These are phyloP conservation scores for Amanita molliuscula DNA, from an alignment of 768 basidiomycete species.

Conservation along the genomic window DNA sequence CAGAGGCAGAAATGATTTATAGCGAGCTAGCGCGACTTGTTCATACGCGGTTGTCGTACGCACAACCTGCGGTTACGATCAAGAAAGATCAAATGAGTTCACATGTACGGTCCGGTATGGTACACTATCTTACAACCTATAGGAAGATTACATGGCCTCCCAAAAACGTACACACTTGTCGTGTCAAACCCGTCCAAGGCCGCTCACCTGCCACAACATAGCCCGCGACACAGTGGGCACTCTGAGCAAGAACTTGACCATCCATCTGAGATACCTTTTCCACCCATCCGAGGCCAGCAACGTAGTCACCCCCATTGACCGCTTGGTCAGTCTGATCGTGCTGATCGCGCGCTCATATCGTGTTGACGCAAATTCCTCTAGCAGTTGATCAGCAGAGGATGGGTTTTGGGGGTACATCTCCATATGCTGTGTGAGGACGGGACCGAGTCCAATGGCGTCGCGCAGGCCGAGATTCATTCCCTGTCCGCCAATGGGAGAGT, in stretches of 20 bases:
- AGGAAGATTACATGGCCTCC: too few species aligned
- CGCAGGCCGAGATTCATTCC: slow-evolving; percentile 49
- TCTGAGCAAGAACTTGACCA: background rate
- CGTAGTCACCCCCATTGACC: slow-evolving; percentile 11
- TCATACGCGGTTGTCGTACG: too few species aligned
- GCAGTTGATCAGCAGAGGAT: slow-evolving; percentile 16
- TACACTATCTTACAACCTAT: too few species aligned
- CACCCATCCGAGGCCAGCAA: background rate
- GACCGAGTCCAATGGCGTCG: slow-evolving; percentile 37
- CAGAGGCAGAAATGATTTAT: too few species aligned
- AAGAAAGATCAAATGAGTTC: too few species aligned
- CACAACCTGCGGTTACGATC: too few species aligned
- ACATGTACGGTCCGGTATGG: too few species aligned
- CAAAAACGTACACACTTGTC: too few species aligned
- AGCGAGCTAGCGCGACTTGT: too few species aligned
- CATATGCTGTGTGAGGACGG: slow-evolving; percentile 25
- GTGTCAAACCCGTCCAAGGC: slow-evolving; percentile 11
- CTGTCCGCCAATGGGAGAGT: slow-evolving; percentile 44
- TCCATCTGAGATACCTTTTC: background rate
- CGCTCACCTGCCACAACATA: slow-evolving; percentile 18
- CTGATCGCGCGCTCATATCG: slow-evolving; percentile 28
- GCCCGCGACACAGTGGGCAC: slow-evolving; percentile 9
- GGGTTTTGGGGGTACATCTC: slow-evolving; percentile 8
- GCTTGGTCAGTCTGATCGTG: slow-evolving; percentile 31
- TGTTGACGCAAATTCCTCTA: slow-evolving; percentile 23